phyloP scores from a whole-genome alignment of 2,329 filamentous ascomycete genomes.

The Botrytis elliptica region DNA sequence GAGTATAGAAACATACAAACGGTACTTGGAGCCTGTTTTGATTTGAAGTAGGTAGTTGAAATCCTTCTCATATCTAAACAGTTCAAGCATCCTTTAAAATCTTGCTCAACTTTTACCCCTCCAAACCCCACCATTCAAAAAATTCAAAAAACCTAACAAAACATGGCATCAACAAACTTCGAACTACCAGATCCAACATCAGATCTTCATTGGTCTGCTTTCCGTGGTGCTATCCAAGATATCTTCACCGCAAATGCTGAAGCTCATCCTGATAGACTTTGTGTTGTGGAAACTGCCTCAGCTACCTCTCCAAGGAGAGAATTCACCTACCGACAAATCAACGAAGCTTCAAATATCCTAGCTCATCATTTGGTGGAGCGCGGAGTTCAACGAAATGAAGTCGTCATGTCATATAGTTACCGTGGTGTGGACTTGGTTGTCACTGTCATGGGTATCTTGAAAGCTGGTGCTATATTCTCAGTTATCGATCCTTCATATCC shows the following conservation, averaged over 20 bases:
- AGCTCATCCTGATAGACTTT: constrained; percentile 62
- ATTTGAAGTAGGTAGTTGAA: constrained; percentile 19
- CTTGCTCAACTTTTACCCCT: constrained; percentile 16
- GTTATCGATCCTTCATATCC: constrained; percentile 82
- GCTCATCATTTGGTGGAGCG: constrained; percentile 74
- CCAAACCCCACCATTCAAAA: constrained; percentile 12
- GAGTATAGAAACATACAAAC: neutral
- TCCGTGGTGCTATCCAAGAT: constrained; percentile 58
- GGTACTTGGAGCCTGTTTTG: constrained; percentile 3
- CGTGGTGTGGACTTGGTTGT: constrained; percentile 76
- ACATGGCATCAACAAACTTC: constrained; percentile 27
- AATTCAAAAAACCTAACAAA: constrained; percentile 2
- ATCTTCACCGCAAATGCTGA: constrained; percentile 59
- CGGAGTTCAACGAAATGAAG: constrained; percentile 75
- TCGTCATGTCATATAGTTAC: constrained; percentile 90
- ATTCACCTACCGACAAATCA: constrained; percentile 85
- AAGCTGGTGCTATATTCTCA: constrained; percentile 57
- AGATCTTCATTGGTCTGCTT: constrained; percentile 59
- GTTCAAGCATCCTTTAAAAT: constrained; percentile 8
- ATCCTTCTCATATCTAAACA: constrained; percentile 11
- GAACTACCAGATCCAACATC: constrained; percentile 54
- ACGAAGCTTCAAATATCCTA: constrained; percentile 77
- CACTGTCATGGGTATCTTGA: constrained; percentile 74
- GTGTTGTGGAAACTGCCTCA: constrained; percentile 64
- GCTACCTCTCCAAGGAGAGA: constrained; percentile 53